Evolutionary conservation across 2,329 filamentous ascomycete species (phyloP), one percentile per base, ranked within the genome.

Genomic region (Alternaria hordeiaustralica): DNA sequence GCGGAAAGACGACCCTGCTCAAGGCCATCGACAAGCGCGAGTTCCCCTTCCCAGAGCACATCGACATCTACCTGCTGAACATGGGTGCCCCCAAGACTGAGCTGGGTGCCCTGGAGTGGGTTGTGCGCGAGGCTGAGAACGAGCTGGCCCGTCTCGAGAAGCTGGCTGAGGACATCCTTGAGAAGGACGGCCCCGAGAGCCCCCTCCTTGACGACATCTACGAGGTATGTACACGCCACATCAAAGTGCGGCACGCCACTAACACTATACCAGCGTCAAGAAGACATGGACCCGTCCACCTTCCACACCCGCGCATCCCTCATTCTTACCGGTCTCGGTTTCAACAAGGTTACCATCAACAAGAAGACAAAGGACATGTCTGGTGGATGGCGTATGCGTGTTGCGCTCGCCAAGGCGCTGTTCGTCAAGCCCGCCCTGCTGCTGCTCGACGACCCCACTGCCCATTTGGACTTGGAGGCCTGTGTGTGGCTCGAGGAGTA

Each of bases 291-390:
- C 77, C 96, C 96, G 51, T 96, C 94, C 41, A 99, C 96, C 56
- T 99, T 99, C 84, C 86, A 93, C 78, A 97, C 95, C 66, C 93
- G 96, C 79, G 96, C 96, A 65, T 97, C 95, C 60, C 90, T 97
- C 71, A 99, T 99, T 80, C 84, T 99, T 74, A 99, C 96, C 60
- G 96, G 96, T 94, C 92, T 99, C 63, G 96, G 96, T 71, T 99
- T 99, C 89, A 97, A 99, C 90, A 98, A 98, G 87, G 84, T 84
- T 74, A 99, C 96, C 60, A 98, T 99, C 79, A 86, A 96, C 83
- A 99, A 99, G 89, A 97, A 96, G 90, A 99, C 96, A 76, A 99
- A 98, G 89, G 96, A 99, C 82, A 99, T 99, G 96, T 99, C 96
- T 71, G 96, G 96, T 93, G 96, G 96, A 75, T 99, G 96, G 96